phyloP scores from a whole-genome alignment of 164 flowering plant species.

The Vitis vinifera region DNA sequence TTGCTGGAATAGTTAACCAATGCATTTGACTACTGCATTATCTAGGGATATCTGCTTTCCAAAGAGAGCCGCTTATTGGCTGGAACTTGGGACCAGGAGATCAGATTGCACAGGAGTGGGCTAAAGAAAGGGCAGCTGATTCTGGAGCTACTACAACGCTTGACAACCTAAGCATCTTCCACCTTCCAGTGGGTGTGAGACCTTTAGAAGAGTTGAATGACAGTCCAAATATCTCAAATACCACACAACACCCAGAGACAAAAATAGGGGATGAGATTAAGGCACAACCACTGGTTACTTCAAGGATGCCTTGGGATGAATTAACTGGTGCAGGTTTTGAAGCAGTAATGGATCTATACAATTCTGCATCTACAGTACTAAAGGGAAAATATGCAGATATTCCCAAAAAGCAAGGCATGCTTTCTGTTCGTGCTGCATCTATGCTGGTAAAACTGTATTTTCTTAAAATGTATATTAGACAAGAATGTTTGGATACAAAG shows the following conservation, averaged over 20 bases:
- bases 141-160: conserved; percentile 28
- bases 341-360: conserved; percentile 42
- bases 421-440: conserved; percentile 87
- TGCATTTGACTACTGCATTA: conserved; percentile 8
- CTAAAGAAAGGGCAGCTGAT: conserved; percentile 47
- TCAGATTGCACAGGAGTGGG: conserved; percentile 48
- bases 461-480: not conserved
- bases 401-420: conserved; percentile 65
- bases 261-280: conserved; percentile 26
- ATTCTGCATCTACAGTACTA: conserved; percentile 37
- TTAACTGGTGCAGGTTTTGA: conserved; percentile 49
- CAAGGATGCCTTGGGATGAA: conserved; percentile 40
- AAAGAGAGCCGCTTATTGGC: conserved; percentile 51
- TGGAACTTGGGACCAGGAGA: conserved; percentile 62
- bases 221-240: conserved; percentile 16
- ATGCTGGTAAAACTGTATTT: conserved; percentile 69
- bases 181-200: conserved; percentile 85
- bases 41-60: conserved; percentile 46
- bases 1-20: not conserved
- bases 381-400: conserved; percentile 37
- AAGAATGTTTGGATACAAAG: not conserved
- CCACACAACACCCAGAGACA: conserved; percentile 17
- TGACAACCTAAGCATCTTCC: conserved; percentile 39
- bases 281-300: conserved; percentile 16
- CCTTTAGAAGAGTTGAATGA: conserved; percentile 39